Evolutionary conservation across 2,329 filamentous ascomycete genomes (phyloP).

Genomic region (Aspergillus versicolor): DNA sequence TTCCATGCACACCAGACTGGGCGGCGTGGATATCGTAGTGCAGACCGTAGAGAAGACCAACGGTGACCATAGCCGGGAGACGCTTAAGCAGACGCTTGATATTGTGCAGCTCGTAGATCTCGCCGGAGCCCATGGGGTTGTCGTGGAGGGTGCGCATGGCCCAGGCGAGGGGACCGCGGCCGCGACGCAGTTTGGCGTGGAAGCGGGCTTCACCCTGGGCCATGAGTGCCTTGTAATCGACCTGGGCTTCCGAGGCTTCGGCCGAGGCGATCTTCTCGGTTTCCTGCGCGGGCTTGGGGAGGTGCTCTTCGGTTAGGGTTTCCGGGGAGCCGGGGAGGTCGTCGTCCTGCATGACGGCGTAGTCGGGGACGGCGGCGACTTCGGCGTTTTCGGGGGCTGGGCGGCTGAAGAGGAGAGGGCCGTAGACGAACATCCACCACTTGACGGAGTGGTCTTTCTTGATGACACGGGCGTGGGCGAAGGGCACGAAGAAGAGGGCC

Average conservation of each 20-base stretch:
- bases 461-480: conserved; percentile 64
- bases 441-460: conserved; percentile 66
- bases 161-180: conserved; percentile 72
- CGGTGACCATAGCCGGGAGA: conserved; percentile 65
- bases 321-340: conserved; percentile 6
- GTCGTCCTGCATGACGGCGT: conserved; percentile 69
- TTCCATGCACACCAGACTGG: conserved; percentile 68
- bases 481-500: conserved; percentile 72
- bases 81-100: conserved; percentile 63
- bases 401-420: conserved; percentile 65
- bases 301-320: conserved; percentile 41
- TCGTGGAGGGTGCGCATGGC: conserved; percentile 74
- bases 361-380: conserved; percentile 65
- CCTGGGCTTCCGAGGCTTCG: conserved; percentile 48
- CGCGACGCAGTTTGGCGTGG: conserved; percentile 63
- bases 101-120: conserved; percentile 74
- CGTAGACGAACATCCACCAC: conserved; percentile 62
- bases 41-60: conserved; percentile 67
- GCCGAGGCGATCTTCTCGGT: neutral
- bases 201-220: conserved; percentile 57
- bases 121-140: conserved; percentile 70
- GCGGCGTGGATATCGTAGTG: conserved; percentile 81
- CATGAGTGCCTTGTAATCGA: conserved; percentile 63
- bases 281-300: conserved; percentile 20
- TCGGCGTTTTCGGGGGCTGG: conserved; percentile 55